These are phyloP conservation scores for Microstegium vimineum DNA, from an alignment of 176 grass and related monocot species.

Conservation along the genomic window DNA sequence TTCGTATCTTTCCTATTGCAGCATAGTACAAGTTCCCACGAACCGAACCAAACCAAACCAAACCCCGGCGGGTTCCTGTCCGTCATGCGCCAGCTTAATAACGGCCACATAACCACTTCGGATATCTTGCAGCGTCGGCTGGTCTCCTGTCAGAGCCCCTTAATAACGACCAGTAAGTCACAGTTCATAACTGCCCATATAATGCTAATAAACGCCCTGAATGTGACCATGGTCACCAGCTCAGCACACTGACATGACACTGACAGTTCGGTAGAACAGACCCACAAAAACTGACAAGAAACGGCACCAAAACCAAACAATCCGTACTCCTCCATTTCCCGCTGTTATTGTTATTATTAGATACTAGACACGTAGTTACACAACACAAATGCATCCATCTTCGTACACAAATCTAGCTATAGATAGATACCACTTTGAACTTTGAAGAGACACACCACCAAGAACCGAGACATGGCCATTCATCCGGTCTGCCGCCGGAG, in stretches of 20 bases:
- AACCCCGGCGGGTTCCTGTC: no score
- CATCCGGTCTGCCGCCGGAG: neutral
- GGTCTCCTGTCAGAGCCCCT: neutral
- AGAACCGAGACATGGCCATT: neutral
- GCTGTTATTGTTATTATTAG: neutral
- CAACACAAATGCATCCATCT: neutral
- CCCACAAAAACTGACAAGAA: neutral
- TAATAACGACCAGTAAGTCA: neutral
- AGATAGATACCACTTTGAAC: neutral
- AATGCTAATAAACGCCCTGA: neutral
- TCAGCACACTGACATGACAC: no score
- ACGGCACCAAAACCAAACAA: neutral
- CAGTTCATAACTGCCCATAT: neutral
- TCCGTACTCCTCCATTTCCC: neutral
- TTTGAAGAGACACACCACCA: neutral
- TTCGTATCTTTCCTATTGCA: no score
- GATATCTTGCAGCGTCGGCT: no score
- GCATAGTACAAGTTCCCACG: no score
- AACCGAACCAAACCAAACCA: no score
- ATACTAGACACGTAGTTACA: slow-evolving; percentile 13
- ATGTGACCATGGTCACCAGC: neutral
- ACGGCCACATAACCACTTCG: no score
- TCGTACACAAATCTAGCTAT: neutral
- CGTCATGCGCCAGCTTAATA: no score
- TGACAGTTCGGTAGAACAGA: neutral